These are phyloP conservation scores for Saccharomycopsis babjevae DNA, from an alignment of 805 yeast species.

Conservation along the genomic window DNA sequence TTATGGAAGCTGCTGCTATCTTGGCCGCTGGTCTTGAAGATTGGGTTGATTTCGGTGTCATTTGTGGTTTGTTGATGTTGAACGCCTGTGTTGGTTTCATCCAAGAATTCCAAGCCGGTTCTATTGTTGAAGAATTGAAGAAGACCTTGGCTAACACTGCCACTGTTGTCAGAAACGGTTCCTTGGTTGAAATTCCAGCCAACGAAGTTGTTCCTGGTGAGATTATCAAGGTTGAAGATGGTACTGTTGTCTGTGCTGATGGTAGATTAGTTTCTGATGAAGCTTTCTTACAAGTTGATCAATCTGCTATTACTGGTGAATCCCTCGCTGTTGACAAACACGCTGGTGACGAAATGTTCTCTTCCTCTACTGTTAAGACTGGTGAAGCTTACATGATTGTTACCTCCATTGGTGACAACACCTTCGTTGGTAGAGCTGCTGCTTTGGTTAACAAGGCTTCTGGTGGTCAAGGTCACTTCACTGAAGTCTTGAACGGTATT, in stretches of 20 bases:
- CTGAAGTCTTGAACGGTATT: conserved; percentile 95
- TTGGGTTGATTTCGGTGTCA: conserved; percentile 99
- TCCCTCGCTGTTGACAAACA: conserved; percentile 91
- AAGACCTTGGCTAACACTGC: conserved; percentile 91
- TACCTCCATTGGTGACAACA: conserved; percentile 90
- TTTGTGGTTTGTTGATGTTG: conserved; percentile 73
- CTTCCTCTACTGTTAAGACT: conserved; percentile 90
- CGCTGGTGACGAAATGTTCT: conserved; percentile 77
- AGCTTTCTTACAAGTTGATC: conserved; percentile 83
- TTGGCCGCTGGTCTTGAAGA: conserved; percentile 94
- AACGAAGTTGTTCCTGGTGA: conserved; percentile 93
- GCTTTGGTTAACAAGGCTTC: conserved; percentile 91
- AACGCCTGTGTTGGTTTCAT: conserved; percentile 93
- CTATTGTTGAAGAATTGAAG: conserved; percentile 92
- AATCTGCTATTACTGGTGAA: conserved; percentile 97
- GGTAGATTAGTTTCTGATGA: conserved; percentile 84
- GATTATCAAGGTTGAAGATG: conserved; percentile 84
- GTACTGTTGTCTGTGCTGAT: conserved; percentile 87
- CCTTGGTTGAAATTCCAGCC: conserved; percentile 63
- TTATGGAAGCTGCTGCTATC: conserved; percentile 94
- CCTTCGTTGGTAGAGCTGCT: conserved; percentile 96
- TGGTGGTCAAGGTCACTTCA: conserved; percentile 90
- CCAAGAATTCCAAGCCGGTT: conserved; percentile 97
- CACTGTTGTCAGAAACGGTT: conserved; percentile 74
- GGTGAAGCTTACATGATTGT: conserved; percentile 94